phyloP scores from a whole-genome alignment of 108 stramenopile species.

The Cyclotella distinguenda region DNA sequence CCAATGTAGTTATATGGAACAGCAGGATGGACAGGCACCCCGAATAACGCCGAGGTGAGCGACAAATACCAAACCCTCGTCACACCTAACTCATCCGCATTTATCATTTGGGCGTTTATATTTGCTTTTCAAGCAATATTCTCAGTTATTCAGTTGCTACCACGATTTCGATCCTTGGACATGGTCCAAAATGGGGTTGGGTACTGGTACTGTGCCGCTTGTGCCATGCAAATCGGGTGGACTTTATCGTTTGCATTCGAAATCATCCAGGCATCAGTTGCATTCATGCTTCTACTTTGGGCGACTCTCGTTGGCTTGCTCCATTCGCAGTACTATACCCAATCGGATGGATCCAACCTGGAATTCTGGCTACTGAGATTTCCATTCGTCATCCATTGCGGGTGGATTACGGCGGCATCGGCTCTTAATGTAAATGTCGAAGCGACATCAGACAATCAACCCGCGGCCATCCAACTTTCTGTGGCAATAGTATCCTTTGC shows the following conservation, averaged over 20 bases:
- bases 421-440: constrained; percentile 75
- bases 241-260: constrained; percentile 70
- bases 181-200: constrained; percentile 56
- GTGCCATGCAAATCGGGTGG: constrained; percentile 65
- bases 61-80: constrained; percentile 84
- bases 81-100: constrained; percentile 69
- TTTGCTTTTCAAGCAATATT: constrained; percentile 67
- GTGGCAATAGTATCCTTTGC: constrained; percentile 57
- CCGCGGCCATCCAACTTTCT: constrained; percentile 45
- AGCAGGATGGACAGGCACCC: constrained; percentile 35
- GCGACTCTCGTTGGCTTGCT: constrained; percentile 37
- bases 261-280: constrained; percentile 49
- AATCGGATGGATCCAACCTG: constrained; percentile 9
- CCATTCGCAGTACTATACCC: constrained; percentile 36
- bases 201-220: constrained; percentile 59
- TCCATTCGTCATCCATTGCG: constrained; percentile 77
- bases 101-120: constrained; percentile 84
- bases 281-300: constrained; percentile 64
- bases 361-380: constrained; percentile 74
- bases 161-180: constrained; percentile 28
- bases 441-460: constrained; percentile 41
- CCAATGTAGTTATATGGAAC: constrained; percentile 57
- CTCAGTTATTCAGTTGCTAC: constrained; percentile 56
- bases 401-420: constrained; percentile 85
- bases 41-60: constrained; percentile 58